Conservation (phyloP, 2,329 filamentous ascomycete genomes). For the Phialocephala subalpina region DNA sequence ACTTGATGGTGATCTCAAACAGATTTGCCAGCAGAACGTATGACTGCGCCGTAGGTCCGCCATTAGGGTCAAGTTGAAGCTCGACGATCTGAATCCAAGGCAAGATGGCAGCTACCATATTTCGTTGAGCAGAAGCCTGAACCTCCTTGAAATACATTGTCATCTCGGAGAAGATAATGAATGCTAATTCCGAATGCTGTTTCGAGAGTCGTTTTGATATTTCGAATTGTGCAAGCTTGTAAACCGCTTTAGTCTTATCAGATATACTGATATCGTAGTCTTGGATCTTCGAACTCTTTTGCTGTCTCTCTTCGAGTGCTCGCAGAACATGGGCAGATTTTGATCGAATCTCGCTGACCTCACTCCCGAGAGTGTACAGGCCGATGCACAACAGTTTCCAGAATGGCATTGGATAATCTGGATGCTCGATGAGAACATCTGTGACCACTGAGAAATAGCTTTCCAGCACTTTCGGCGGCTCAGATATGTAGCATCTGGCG, state of each 20-base stretch:
- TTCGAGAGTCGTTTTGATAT: constrained; percentile 90
- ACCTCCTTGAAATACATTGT: constrained; percentile 92
- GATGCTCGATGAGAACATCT: constrained; percentile 82
- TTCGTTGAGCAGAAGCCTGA: constrained; percentile 83
- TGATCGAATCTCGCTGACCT: constrained; percentile 86
- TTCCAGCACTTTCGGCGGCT: constrained; percentile 82
- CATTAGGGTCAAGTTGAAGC: constrained; percentile 89
- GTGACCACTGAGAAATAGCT: constrained; percentile 96
- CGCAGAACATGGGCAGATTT: constrained; percentile 86
- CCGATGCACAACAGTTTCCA: constrained; percentile 92
- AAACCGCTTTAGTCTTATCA: constrained; percentile 97
- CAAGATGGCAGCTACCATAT: constrained; percentile 91
- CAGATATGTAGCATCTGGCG: constrained; percentile 86
- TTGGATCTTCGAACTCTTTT: constrained; percentile 88
- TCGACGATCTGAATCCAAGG: constrained; percentile 98
- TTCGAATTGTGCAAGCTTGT: constrained; percentile 96
- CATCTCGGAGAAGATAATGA: constrained; percentile 95
- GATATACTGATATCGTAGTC: constrained; percentile 99
- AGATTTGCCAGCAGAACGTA: constrained; percentile 96
- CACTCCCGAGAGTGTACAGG: constrained; percentile 91
- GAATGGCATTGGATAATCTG: constrained; percentile 84
- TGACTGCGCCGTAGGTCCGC: constrained; percentile 87
- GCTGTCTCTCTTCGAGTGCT: constrained; percentile 82
- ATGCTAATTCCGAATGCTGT: constrained; percentile 88
- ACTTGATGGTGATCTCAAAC: constrained; percentile 95